Conservation (phyloP, 305 asterid genomes). For the Solanum hybrid region DNA sequence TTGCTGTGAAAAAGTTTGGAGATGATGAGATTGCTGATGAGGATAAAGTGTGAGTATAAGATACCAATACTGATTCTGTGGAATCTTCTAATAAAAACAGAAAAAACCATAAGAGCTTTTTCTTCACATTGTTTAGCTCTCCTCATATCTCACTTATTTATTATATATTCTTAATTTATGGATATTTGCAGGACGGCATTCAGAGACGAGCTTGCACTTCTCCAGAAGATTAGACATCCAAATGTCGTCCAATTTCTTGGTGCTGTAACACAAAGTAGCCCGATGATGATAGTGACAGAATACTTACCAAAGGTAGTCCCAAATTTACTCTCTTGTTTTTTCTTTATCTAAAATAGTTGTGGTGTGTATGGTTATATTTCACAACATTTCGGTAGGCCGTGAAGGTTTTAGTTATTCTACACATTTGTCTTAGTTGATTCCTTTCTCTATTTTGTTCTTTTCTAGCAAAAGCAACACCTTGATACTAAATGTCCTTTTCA, state of each 20-base stretch:
- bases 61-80: neutral
- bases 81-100: neutral
- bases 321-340: neutral
- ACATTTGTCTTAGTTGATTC: neutral
- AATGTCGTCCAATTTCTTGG: conserved; percentile 96
- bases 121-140: neutral
- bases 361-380: neutral
- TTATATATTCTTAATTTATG: neutral
- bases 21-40: conserved; percentile 69
- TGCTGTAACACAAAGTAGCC: conserved; percentile 93
- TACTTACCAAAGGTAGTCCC: conserved; percentile 77
- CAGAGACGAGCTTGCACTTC: conserved; percentile 79
- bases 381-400: neutral
- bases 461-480: neutral
- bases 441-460: neutral
- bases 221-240: conserved; percentile 92
- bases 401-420: neutral
- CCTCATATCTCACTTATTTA: conserved; percentile 4
- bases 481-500: neutral
- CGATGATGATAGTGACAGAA: conserved; percentile 98
- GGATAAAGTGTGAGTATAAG: conserved; percentile 70
- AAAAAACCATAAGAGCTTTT: neutral
- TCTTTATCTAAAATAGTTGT: neutral
- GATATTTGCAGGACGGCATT: conserved; percentile 58
- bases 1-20: conserved; percentile 77